Evolutionary conservation across 768 basidiomycete genomes (phyloP), one percentile per base, ranked within the genome.

Genomic region (Lactifluus hygrophoroides): DNA sequence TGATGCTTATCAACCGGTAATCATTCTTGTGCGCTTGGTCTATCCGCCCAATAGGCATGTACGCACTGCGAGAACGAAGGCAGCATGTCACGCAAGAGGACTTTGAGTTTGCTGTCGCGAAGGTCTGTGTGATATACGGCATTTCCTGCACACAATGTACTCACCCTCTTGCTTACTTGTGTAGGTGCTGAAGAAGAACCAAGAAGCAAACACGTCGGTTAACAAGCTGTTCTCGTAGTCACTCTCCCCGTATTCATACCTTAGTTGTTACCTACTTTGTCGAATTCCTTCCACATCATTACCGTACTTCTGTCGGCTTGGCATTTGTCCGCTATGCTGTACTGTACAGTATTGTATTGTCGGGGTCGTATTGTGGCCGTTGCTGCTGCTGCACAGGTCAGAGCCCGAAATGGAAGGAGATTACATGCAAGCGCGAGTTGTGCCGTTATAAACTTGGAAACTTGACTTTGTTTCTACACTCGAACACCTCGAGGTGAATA

Each of bases 21-120:
- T 40, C 17, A 42, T 37, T 19, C 21, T 46, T 17, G 16, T 30
- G 30, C 44, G 28, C 50, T 17, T 10, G 56, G 58, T 10, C 40
- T 13, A 30, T 27, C 47, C 16, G 28, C 57, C 9, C 3, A 17
- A 48, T 61, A 86, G 92, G 92, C 27, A 97, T 97, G 95, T 98
- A 96, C 67, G 95, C 95, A 0, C 77, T 99, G 3, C 82, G 95
- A 17, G 95, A 99, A 73, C 81, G 95, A 58, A 77, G 95, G 63
- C 94, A 96, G 64, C 94, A 98, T 70, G 95, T 98, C 51, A 96
- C 94, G 3, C 94, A 96, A 72, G 95, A 98, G 69, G 95, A 98
- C 68, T 98, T 98, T 67, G 96, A 97, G 77, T 94, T 97, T 76
- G 94, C 95, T 34, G 89, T 97, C 13, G 94, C 94, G 2, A 98